phyloP scores from a whole-genome alignment of 768 basidiomycete genomes.

The Rhodotorula kratochvilovae region DNA sequence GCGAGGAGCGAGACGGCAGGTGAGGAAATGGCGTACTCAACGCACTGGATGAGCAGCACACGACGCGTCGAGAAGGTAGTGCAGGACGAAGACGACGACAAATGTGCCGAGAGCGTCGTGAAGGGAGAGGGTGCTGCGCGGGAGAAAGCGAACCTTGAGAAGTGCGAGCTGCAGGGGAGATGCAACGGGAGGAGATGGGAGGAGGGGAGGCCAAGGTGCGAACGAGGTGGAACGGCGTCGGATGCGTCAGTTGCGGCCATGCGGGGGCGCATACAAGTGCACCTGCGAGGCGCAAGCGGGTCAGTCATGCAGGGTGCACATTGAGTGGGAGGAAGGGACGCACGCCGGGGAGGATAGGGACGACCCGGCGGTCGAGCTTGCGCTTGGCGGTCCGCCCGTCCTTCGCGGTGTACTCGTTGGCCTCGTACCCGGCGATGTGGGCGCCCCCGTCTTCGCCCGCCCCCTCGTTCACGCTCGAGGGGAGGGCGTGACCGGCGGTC shows the following conservation, averaged over 20 bases:
- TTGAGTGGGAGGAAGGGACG: neutral
- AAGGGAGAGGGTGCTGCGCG: conserved; percentile 56
- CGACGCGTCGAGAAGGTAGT: conserved; percentile 54
- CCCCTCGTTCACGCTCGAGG: conserved; percentile 12
- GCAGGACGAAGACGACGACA: conserved; percentile 61
- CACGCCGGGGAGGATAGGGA: conserved; percentile 17
- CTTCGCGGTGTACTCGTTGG: conserved; percentile 13
- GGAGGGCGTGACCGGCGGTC: neutral
- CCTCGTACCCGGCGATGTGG: conserved; percentile 9
- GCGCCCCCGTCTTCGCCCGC: conserved; percentile 25
- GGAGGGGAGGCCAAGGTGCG: neutral
- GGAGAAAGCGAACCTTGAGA: conserved; percentile 44
- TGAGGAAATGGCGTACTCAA: conserved; percentile 21
- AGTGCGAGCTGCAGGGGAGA: conserved; percentile 48
- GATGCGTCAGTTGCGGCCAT: neutral
- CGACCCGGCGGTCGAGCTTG: conserved; percentile 26
- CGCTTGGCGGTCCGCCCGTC: conserved; percentile 21
- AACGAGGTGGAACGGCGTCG: neutral
- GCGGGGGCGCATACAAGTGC: neutral
- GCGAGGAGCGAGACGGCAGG: too few relatives aligned
- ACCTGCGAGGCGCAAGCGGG: too few relatives aligned
- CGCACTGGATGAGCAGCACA: conserved; percentile 56
- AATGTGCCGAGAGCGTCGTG: conserved; percentile 60
- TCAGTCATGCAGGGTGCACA: too few relatives aligned
- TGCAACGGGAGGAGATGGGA: too few relatives aligned